Evolutionary conservation across 352 stramenopile genomes (phyloP), one percentile per base, ranked within the genome.

Genomic region (Pythium chondricola): DNA sequence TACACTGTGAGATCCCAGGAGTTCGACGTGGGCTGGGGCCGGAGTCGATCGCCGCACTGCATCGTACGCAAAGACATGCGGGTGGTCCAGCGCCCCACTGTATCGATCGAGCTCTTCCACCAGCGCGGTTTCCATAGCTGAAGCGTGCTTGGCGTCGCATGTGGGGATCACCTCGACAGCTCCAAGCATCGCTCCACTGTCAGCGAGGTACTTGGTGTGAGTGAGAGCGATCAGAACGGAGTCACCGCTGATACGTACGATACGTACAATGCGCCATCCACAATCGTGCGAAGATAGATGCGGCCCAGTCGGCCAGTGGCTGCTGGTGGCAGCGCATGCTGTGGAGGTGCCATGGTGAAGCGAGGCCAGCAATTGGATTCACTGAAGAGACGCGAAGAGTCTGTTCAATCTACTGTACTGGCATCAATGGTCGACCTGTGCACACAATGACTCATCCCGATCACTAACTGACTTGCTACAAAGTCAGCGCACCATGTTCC

Each of bases 41-140:
- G 18, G 4, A 3, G 8, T 6, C 36, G 3, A 47, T 24, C 2
- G n/a, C n/a, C 25, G 43, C 20, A 48, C 43, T 9, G 27, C 35
- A 20, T 63, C 48, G 20, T 63, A 63, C 25, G 42, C 25, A 22
- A 58, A 58, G 3, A 63, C 48, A 24, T 63, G 46, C 2, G n/a
- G 21, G 29, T 62, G 46, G 10, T 57, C 42, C 11, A 57, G 36
- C 36, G 26, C 21, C 2, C 18, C 29, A 2, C 27, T 35, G 40
- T 41, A 56, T 6, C 26, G 47, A 14, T 48, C 37, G 0, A 63
- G 17, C 25, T 55, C 53, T 1, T 17, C 18, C 9, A 14, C 36
- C 7, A 58, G 35, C 17, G 51, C 38, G 13, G 37, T 36, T 10
- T 26, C 10, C 26, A 58, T 14, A 0, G 29, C 35, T 2, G 14